Base-by-base conservation (phyloP, 1,139 yeast genomes). In the Pneumocystis murina region DNA sequence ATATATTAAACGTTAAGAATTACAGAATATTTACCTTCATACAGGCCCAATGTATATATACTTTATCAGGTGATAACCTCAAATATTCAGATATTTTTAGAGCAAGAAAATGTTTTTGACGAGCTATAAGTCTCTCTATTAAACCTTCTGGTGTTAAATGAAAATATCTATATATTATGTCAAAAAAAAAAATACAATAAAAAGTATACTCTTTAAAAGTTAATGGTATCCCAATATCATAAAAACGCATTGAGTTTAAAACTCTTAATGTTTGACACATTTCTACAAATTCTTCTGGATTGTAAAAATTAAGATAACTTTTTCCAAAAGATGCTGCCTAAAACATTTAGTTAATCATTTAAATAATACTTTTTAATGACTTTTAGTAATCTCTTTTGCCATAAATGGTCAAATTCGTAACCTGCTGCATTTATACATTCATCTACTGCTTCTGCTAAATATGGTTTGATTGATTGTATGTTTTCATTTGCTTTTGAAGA, bases 401-500 rank as follows among this genome's bases (percentile, higher is more conserved):
- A 82, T 62, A 78, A 76, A 0, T 86, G 80, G 66, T 84, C 87
- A 69, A 87, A 83, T 70, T 91, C 97, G 63, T 84, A 85, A 7
- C 84, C 75, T 0, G 96, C 87, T 0, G 94, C 95, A 2, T 80
- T 76, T 12, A 91, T 79, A 71, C 96, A 88, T 35, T 81, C 82
- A 48, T 80, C 79, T 1, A 91, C 85, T 0, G 97, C 96, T 10
- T 75, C 75, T 0, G 76, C 74, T 33, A 92, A 75, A 30, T 80
- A 75, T 28, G 76, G 73, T 58, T 81, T 82, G 7, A 86, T 78
- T 55, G 85, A 81, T 65, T 84, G 79, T 55, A 90, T 74, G 67
- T 86, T 88, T 65, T 88, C 90, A 70, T 88, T 88, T 0, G 96
- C 95, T 70, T 86, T 85, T 0, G 97, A 89, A 0, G 95, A 82